phyloP scores from a whole-genome alignment of 2,329 filamentous ascomycete genomes.

The Aureobasidium sp. region DNA sequence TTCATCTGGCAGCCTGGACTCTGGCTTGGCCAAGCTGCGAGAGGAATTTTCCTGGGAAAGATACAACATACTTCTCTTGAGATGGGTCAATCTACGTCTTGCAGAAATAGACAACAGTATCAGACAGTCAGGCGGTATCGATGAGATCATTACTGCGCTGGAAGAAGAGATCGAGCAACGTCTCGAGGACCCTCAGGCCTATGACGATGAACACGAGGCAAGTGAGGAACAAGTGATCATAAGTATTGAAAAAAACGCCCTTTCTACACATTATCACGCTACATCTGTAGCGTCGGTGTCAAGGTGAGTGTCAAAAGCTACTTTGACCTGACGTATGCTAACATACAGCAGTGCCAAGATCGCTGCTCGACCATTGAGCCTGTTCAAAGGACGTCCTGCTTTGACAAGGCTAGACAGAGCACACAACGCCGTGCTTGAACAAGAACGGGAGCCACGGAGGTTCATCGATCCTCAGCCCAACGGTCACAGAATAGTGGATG shows the following conservation, averaged over 20 bases:
- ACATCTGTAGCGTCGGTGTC: not conserved
- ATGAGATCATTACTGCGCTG: constrained; percentile 32
- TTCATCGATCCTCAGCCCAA: constrained; percentile 37
- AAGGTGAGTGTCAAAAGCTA: not conserved
- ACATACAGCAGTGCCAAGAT: not conserved
- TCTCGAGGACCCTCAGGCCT: constrained; percentile 11
- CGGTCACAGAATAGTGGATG: constrained; percentile 29
- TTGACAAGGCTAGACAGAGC: not conserved
- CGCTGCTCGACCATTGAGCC: not conserved
- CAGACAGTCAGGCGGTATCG: constrained; percentile 36
- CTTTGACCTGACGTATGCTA: not conserved
- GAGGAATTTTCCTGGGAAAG: constrained; percentile 42
- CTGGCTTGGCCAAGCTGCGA: not conserved
- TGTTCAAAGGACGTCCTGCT: constrained; percentile 5
- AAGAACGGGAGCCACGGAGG: constrained; percentile 19
- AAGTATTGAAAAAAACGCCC: not conserved
- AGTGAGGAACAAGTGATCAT: not conserved
- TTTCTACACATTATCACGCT: not conserved
- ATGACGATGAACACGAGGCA: not conserved
- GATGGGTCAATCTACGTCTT: constrained; percentile 42
- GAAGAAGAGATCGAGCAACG: constrained; percentile 25
- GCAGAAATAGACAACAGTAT: constrained; percentile 41
- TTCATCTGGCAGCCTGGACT: not conserved
- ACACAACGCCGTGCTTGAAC: not conserved
- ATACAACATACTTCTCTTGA: constrained; percentile 39